Evolutionary conservation across 495 filamentous ascomycete species (phyloP).

Genomic region (Aspergillus hancockii): DNA sequence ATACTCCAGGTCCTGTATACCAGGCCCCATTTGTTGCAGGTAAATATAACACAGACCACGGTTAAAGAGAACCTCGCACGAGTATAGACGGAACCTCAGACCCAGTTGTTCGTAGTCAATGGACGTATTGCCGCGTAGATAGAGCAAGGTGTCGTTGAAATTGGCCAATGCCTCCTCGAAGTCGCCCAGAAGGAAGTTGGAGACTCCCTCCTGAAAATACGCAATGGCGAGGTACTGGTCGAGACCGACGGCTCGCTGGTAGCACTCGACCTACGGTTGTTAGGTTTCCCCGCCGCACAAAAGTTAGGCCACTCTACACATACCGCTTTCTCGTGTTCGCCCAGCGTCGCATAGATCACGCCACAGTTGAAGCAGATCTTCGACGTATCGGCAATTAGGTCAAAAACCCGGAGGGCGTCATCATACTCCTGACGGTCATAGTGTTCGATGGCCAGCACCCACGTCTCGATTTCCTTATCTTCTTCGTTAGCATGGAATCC

Average conservation of each 20-base stretch:
- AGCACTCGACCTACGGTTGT: constrained; percentile 78
- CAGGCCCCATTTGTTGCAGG: constrained; percentile 82
- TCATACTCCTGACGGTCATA: constrained; percentile 99
- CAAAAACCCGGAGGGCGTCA: constrained; percentile 77
- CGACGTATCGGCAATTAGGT: constrained; percentile 87
- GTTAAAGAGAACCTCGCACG: constrained; percentile 98
- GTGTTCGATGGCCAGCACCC: constrained; percentile 86
- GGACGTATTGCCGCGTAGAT: constrained; percentile 91
- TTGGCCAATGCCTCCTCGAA: constrained; percentile 97
- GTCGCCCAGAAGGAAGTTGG: constrained; percentile 95
- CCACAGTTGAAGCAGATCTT: constrained; percentile 99
- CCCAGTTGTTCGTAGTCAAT: constrained; percentile 99
- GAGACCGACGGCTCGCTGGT: constrained; percentile 82
- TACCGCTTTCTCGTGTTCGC: constrained; percentile 94
- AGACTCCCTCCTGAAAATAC: constrained; percentile 98
- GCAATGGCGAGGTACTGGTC: constrained; percentile 96
- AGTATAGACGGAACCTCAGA: constrained; percentile 93
- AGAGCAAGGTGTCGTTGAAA: constrained; percentile 97
- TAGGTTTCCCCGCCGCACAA: constrained; percentile 6
- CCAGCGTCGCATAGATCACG: constrained; percentile 96
- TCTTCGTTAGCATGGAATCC: constrained; percentile 15
- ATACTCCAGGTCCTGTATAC: constrained; percentile 87
- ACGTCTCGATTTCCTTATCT: constrained; percentile 94
- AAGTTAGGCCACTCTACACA: constrained; percentile 33
- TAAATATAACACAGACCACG: constrained; percentile 97